Percentiles rank a stretch among this genome's conserved stretches.
phyloP scores from a whole-genome alignment of 2,329 filamentous ascomycete species.

The Trichophyton equinum region DNA sequence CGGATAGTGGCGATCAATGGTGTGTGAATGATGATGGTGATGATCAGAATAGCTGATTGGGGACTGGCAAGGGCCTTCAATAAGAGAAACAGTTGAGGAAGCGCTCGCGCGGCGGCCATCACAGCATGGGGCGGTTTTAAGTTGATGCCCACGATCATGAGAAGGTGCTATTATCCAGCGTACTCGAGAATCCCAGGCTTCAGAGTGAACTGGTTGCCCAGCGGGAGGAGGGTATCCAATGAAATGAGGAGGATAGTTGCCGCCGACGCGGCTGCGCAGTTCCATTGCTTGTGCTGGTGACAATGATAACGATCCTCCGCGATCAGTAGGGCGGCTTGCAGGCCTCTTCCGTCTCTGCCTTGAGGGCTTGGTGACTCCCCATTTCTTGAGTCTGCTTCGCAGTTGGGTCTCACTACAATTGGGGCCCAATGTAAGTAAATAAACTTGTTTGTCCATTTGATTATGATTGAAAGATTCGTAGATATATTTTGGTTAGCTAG shows the following conservation, averaged over 20 bases:
- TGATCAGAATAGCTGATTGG: not conserved
- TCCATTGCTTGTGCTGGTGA: not conserved
- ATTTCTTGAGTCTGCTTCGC: constrained; percentile 34
- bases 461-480: not conserved
- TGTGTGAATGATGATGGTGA: not conserved
- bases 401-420: constrained; percentile 32
- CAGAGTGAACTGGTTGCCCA: not conserved
- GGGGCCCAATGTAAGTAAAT: not conserved
- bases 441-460: not conserved
- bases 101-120: not conserved
- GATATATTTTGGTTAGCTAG: not conserved
- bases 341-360: constrained; percentile 31
- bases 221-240: not conserved
- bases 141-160: not conserved
- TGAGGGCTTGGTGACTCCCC: constrained; percentile 34
- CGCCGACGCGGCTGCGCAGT: not conserved
- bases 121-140: not conserved
- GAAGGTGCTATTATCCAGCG: not conserved
- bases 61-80: not conserved
- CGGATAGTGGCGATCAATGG: not conserved
- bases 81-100: not conserved
- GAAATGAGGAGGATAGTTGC: not conserved
- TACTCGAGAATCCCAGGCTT: not conserved
- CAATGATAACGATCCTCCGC: not conserved
- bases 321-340: not conserved